These are phyloP conservation scores for Carpinus fangiana DNA, from an alignment of 306 rosid species.

Conservation along the genomic window DNA sequence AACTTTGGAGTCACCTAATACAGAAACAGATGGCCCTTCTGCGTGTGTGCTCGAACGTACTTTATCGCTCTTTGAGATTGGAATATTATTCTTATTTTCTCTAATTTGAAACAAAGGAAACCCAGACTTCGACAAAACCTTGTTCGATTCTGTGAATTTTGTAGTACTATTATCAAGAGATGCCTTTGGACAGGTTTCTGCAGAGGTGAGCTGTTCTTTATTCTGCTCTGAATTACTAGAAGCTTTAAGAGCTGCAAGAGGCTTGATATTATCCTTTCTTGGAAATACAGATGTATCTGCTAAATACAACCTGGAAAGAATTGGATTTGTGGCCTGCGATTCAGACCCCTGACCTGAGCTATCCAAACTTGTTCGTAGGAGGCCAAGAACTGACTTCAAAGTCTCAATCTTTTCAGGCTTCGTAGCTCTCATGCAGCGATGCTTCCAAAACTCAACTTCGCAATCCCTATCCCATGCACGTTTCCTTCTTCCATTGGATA, in stretches of 20 bases:
- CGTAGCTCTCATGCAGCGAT: slow-evolving; percentile 71
- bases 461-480: slow-evolving; percentile 98
- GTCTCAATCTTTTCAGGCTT: slow-evolving; percentile 91
- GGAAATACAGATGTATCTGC: slow-evolving; percentile 97
- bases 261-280: slow-evolving; percentile 81
- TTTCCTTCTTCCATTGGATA: slow-evolving; percentile 82
- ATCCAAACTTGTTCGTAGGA: slow-evolving; percentile 61
- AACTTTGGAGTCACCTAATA: slow-evolving; percentile 48
- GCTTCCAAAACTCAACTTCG: slow-evolving; percentile 97
- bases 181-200: slow-evolving; percentile 37
- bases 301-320: slow-evolving; percentile 87
- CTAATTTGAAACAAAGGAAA: slow-evolving; percentile 40
- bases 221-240: slow-evolving; percentile 51
- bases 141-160: slow-evolving; percentile 41
- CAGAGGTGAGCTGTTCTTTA: slow-evolving; percentile 35
- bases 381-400: slow-evolving; percentile 90
- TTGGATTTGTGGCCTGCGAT: slow-evolving; percentile 63
- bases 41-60: slow-evolving; percentile 34
- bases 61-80: slow-evolving; percentile 40
- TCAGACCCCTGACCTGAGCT: slow-evolving; percentile 48
- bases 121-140: slow-evolving; percentile 42
- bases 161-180: slow-evolving; percentile 34
- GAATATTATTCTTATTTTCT: slow-evolving; percentile 38
- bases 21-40: slow-evolving; percentile 43
- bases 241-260: slow-evolving; percentile 61